Evolutionary conservation across 805 yeast species (phyloP).

Genomic region (Monosporozyma siamensis): DNA sequence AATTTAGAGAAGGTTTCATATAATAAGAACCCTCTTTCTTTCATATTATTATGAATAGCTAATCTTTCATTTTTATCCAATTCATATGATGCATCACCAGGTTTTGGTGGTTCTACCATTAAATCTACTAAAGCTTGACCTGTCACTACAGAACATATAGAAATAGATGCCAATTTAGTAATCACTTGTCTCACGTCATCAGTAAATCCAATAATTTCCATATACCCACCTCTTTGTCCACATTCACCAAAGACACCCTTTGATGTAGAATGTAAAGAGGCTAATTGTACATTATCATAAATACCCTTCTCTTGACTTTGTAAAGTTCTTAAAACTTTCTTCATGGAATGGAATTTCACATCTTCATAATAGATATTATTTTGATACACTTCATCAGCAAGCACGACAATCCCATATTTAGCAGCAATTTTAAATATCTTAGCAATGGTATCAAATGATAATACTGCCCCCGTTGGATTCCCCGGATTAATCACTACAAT

Average conservation of each 20-base stretch:
- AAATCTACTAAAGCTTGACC: conserved; percentile 90
- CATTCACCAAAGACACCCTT: conserved; percentile 98
- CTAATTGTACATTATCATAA: conserved; percentile 71
- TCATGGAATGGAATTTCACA: conserved; percentile 68
- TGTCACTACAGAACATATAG: conserved; percentile 85
- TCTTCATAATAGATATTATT: conserved; percentile 71
- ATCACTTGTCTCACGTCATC: conserved; percentile 58
- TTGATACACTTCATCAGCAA: conserved; percentile 98
- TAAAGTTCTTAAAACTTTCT: conserved; percentile 61
- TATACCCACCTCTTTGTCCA: conserved; percentile 99
- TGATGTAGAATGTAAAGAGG: conserved; percentile 93
- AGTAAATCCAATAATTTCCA: conserved; percentile 81
- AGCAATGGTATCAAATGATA: conserved; percentile 54
- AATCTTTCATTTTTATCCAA: conserved; percentile 54
- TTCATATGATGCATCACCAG: conserved; percentile 68
- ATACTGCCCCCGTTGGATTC: conserved; percentile 91
- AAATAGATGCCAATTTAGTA: conserved; percentile 81
- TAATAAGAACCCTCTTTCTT: conserved; percentile 53
- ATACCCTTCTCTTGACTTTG: conserved; percentile 37
- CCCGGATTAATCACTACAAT: conserved; percentile 95
- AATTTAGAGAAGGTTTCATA: conserved; percentile 61
- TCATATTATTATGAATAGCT: conserved; percentile 52
- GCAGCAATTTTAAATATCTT: conserved; percentile 74
- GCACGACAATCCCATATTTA: conserved; percentile 68
- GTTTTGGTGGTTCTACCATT: conserved; percentile 85